These are phyloP conservation scores for Diospyros kaki DNA, from an alignment of 148 eudicot species.

Conservation along the genomic window DNA sequence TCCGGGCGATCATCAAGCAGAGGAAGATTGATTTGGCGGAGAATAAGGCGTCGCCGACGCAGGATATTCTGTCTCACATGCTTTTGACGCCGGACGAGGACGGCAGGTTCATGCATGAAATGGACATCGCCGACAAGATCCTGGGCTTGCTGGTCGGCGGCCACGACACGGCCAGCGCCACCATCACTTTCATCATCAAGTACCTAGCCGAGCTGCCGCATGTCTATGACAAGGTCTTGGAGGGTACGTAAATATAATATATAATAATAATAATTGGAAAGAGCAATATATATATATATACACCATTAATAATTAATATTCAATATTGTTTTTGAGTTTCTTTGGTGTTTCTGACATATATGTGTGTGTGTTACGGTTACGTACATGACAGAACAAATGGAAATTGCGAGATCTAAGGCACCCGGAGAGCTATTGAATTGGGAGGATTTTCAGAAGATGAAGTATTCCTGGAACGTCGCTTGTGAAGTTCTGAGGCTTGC, in stretches of 20 bases:
- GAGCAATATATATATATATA: too few species aligned
- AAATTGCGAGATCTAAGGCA: slow-evolving; percentile 8
- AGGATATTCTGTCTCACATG: slow-evolving; percentile 8
- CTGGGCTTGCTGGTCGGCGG: slow-evolving; percentile 24
- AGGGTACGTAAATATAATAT: slow-evolving; percentile 15
- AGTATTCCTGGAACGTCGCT: slow-evolving; percentile 33
- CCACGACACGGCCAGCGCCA: slow-evolving; percentile 22
- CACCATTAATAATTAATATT: too few species aligned
- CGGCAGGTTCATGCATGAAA: slow-evolving; percentile 15
- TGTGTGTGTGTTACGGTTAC: too few species aligned
- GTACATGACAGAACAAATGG: slow-evolving; percentile 13
- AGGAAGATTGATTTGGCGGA: slow-evolving; percentile 25
- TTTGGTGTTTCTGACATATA: too few species aligned
- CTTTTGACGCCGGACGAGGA: slow-evolving; percentile 1
- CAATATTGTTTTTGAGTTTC: too few species aligned
- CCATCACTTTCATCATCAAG: slow-evolving; percentile 21
- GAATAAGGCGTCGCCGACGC: slow-evolving; percentile 3
- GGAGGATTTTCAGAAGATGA: slow-evolving; percentile 32
- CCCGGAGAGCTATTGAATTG: slow-evolving; percentile 14
- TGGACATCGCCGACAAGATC: slow-evolving; percentile 25
- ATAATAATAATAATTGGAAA: too few species aligned
- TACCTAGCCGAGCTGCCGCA: slow-evolving; percentile 25
- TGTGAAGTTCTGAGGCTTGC: slow-evolving; percentile 28
- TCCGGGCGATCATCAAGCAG: slow-evolving; percentile 24
- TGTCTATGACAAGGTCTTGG: slow-evolving; percentile 21